Base-by-base conservation (phyloP, 768 basidiomycete genomes). In the Amanita polypyramis region DNA sequence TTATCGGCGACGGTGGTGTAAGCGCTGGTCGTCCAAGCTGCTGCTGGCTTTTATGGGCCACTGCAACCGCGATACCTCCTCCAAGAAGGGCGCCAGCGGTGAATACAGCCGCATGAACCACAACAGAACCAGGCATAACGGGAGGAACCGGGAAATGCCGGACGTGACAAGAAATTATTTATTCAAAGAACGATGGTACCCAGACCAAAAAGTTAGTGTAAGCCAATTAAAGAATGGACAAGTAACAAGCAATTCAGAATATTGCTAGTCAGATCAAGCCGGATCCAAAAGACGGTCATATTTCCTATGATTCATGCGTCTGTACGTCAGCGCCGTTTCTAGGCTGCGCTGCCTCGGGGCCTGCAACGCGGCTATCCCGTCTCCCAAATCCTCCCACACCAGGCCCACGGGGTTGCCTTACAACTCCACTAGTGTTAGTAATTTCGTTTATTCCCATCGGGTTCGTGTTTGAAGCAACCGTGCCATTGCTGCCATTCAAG, bases 321-420 rank as follows among this genome's bases (percentile, higher is more conserved):
- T 82, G 79, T 57, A 86, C 77, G 62, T 92, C 89, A 57, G 91
- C 76, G 64, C 82, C 84, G 65, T 77, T 77, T 68, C 80, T 75
- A 41, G 47, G 38, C 52, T 60, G 33, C 14, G 12, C 58, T 51
- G 62, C 62, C 57, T 77, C 76, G 37, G 63, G 58, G 11, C 67
- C 70, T 10, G 47, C n/a, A 30, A 74, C 67, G 54, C 75, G 66
- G 56, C 76, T 82, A 62, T 83, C 81, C 54, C 88, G 73, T 55
- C 70, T 68, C 29, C 72, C 75, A 58, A 92, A 91, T n/a, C 87
- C 87, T 41, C 77, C 74, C 0, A 72, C 67, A 36, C 85, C 86
- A 45, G 89, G 89, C 14, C 89, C 89, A 45, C 90, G 81, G 5
- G 89, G 89, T 65, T 92, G 89, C 51, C 89, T 79, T 41, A 92